phyloP scores from a whole-genome alignment of 2,329 filamentous ascomycete genomes.

The Blastomyces emzantsi region DNA sequence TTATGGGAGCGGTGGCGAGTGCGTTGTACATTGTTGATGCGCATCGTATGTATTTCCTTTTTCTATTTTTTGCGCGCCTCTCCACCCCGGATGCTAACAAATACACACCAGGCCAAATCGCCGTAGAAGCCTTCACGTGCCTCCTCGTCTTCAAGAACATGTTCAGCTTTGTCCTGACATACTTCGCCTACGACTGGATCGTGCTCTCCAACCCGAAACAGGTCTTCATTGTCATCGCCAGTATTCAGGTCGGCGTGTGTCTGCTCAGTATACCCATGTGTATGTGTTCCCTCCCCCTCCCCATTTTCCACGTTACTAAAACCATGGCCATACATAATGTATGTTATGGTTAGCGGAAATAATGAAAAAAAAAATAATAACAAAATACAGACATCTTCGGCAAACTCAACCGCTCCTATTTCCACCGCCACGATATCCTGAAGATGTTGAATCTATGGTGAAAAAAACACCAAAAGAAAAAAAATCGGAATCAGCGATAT shows the following conservation, averaged over 20 bases:
- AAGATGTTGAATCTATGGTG: constrained; percentile 28
- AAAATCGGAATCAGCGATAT: no score
- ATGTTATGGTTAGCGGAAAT: no score
- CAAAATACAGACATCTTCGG: constrained; percentile 58
- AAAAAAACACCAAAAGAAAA: not conserved
- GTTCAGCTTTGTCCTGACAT: constrained; percentile 79
- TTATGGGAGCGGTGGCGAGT: constrained; percentile 76
- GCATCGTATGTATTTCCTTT: constrained; percentile 54
- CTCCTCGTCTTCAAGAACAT: constrained; percentile 92
- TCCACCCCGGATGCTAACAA: constrained; percentile 13
- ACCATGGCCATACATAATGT: no score
- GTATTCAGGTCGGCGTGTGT: constrained; percentile 70
- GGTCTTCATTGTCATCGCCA: constrained; percentile 62
- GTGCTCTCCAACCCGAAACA: constrained; percentile 47
- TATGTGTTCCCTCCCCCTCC: constrained; percentile 44
- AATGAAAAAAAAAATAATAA: not conserved
- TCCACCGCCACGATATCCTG: constrained; percentile 64
- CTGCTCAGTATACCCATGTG: constrained; percentile 65
- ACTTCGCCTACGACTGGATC: constrained; percentile 77
- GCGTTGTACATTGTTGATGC: constrained; percentile 89
- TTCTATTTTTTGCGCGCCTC: not conserved
- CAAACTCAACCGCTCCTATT: constrained; percentile 67
- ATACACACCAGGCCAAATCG: constrained; percentile 54
- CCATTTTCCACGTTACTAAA: not conserved
- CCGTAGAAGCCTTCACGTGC: constrained; percentile 81